Conservation (phyloP, 495 filamentous ascomycete genomes). For the Podospora conica region DNA sequence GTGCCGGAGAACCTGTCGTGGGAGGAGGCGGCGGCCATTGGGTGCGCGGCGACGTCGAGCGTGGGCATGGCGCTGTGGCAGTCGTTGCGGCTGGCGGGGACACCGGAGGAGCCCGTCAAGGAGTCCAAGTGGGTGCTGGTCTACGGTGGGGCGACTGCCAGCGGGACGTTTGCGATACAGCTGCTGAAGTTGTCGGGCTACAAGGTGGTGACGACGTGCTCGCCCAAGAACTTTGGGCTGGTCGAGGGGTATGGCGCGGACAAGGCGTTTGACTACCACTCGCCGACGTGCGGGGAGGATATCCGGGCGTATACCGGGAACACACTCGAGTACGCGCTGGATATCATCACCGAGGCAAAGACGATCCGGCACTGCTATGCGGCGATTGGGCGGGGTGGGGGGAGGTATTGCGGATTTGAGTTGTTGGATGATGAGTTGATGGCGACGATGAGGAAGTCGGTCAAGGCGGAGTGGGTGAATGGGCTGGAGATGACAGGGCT, state of each 20-base stretch:
- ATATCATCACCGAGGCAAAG: neutral
- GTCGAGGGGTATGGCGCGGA: conserved; percentile 6
- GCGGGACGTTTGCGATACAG: conserved; percentile 7
- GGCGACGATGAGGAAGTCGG: neutral
- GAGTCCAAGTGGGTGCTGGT: neutral
- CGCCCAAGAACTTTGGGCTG: neutral
- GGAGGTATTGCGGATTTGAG: neutral
- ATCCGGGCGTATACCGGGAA: conserved; percentile 4
- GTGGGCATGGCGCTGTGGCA: neutral
- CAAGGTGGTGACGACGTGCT: conserved; percentile 6
- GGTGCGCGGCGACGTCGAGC: neutral
- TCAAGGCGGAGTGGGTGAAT: neutral
- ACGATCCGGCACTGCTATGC: neutral
- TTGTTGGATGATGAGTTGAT: neutral
- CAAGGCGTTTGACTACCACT: conserved; percentile 4
- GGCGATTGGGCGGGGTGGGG: neutral
- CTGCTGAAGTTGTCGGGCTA: neutral
- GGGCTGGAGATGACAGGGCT: neutral
- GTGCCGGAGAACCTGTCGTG: neutral
- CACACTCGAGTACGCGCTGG: neutral
- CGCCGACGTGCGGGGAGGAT: neutral
- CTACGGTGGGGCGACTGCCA: conserved; percentile 6
- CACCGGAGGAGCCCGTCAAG: neutral
- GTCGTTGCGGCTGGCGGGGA: neutral
- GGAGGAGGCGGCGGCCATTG: neutral